Conservation (phyloP, 176 grass and related monocot species). For the Oryza australiensis region DNA sequence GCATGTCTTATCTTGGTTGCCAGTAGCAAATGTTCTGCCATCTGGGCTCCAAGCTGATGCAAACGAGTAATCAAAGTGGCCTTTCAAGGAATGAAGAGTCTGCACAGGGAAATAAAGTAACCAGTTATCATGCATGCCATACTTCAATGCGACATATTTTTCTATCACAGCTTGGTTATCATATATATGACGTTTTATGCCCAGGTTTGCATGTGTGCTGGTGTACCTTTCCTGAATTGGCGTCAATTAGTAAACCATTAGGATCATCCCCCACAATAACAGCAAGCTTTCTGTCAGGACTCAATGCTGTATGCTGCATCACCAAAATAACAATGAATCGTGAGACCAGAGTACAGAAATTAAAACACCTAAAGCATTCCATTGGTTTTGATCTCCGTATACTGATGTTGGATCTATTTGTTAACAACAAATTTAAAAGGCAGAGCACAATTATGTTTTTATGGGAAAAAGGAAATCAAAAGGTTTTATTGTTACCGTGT, state of each 20-base stretch:
- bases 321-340: constrained; percentile 35
- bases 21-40: constrained; percentile 85
- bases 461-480: neutral
- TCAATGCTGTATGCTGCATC: constrained; percentile 92
- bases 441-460: neutral
- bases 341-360: constrained; percentile 11
- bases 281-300: constrained; percentile 82
- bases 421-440: neutral
- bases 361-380: neutral
- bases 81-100: constrained; percentile 70
- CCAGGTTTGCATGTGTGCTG: neutral
- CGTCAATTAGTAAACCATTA: constrained; percentile 79
- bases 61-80: constrained; percentile 87
- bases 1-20: constrained; percentile 99
- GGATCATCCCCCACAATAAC: constrained; percentile 85
- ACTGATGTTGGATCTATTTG: constrained; percentile 2
- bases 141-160: constrained; percentile 16
- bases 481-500: neutral
- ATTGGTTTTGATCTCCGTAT: neutral
- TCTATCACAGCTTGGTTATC: constrained; percentile 24
- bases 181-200: constrained; percentile 10
- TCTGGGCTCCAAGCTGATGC: constrained; percentile 94
- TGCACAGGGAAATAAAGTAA: constrained; percentile 42
- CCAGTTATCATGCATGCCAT: constrained; percentile 12
- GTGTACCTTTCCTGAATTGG: constrained; percentile 91